Conservation (phyloP, 2,329 filamentous ascomycete genomes). For the Aureobasidium zeae region DNA sequence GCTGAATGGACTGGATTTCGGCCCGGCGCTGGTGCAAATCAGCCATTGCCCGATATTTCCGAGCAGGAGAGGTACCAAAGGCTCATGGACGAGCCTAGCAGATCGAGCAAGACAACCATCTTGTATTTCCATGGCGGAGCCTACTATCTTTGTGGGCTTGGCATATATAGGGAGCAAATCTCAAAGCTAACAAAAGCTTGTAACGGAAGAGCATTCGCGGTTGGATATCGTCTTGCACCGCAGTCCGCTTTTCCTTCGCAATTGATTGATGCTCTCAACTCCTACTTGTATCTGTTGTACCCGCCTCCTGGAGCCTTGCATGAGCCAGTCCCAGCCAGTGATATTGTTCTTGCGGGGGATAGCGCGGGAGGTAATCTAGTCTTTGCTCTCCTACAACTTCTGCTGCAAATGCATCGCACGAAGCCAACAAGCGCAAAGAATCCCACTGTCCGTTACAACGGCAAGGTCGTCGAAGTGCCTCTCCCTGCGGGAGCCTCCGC, state of each 20-base stretch:
- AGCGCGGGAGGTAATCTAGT: slow-evolving; percentile 65
- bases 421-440: slow-evolving; percentile 31
- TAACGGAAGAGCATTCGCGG: slow-evolving; percentile 58
- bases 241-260: slow-evolving; percentile 67
- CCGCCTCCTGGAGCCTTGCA: slow-evolving; percentile 61
- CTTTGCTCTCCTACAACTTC: slow-evolving; percentile 56
- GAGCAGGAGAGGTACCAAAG: slow-evolving; percentile 56
- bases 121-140: slow-evolving; percentile 71
- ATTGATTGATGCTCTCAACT: slow-evolving; percentile 60
- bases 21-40: slow-evolving; percentile 41
- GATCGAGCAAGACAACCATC: slow-evolving; percentile 51
- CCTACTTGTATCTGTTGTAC: slow-evolving; percentile 64
- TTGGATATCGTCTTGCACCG: slow-evolving; percentile 66
- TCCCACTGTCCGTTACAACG: slow-evolving; percentile 51
- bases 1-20: slow-evolving; percentile 71
- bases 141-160: slow-evolving; percentile 62
- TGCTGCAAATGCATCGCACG: slow-evolving; percentile 52
- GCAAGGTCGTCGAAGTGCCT: slow-evolving; percentile 47
- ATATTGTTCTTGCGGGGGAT: slow-evolving; percentile 66
- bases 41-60: slow-evolving; percentile 46
- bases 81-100: slow-evolving; percentile 55
- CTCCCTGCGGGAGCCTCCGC: slow-evolving; percentile 57
- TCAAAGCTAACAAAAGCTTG: slow-evolving; percentile 57
- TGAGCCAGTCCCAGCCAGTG: slow-evolving; percentile 50
- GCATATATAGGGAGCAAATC: slow-evolving; percentile 51